These are phyloP conservation scores for Butyriboletus loyo DNA, from an alignment of 768 basidiomycete genomes.

Conservation along the genomic window DNA sequence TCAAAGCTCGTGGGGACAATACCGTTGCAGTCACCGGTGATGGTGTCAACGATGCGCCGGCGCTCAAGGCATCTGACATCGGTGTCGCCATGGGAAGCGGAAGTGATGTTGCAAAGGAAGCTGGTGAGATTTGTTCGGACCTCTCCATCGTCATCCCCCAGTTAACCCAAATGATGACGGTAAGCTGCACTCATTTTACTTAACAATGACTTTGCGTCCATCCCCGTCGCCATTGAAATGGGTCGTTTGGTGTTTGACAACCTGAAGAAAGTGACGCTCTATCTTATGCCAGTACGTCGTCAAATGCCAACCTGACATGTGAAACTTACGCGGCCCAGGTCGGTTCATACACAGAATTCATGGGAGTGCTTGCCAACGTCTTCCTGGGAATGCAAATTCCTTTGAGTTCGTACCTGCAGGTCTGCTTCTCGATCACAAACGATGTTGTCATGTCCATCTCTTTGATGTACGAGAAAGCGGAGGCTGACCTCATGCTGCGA, in stretches of 20 bases:
- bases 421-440: conserved; percentile 52
- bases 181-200: conserved; percentile 48
- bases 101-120: conserved; percentile 52
- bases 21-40: conserved; percentile 56
- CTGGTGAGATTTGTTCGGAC: conserved; percentile 34
- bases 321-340: conserved; percentile 27
- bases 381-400: conserved; percentile 58
- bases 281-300: conserved; percentile 40
- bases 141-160: background rate
- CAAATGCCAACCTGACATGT: background rate
- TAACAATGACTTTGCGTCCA: conserved; percentile 58
- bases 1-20: conserved; percentile 46
- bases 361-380: conserved; percentile 54
- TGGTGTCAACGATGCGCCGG: conserved; percentile 53
- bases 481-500: conserved; percentile 46
- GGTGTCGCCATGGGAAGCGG: conserved; percentile 54
- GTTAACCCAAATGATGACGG: background rate
- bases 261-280: conserved; percentile 49
- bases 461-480: conserved; percentile 51
- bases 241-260: conserved; percentile 61
- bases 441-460: conserved; percentile 52
- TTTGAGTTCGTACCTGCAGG: conserved; percentile 53
- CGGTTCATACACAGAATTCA: conserved; percentile 59
- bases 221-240: conserved; percentile 55
- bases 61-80: conserved; percentile 52